Base-by-base conservation (phyloP, 2,329 filamentous ascomycete genomes). In the Penicillium sp. region DNA sequence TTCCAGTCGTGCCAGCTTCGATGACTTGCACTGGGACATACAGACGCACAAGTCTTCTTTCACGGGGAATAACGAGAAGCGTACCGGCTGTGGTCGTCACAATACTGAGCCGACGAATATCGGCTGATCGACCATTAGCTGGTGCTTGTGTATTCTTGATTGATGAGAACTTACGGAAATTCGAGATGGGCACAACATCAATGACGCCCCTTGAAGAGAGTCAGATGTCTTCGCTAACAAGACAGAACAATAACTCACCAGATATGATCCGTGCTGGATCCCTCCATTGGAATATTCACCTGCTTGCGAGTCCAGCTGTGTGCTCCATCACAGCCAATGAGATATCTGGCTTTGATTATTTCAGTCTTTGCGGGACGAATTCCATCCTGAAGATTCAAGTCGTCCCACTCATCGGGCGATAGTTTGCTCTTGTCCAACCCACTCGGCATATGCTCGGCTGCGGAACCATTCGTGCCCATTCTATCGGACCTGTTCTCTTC, bases 271-370 rank as follows among this genome's bases (percentile, higher is more conserved):
- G 63, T 66, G 14, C 68, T 70, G 34, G 79, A 75, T 4, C 77
- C 77, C 31, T 75, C 66, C 31, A 80, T 64, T 20, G 72, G 65
- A 20, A 77, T 72, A 0, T 75, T 74, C 1, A 84, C 62, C 37
- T 76, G 69, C 37, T 71, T 68, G 26, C 81, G 65, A 0, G 76
- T 77, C 77, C 79, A 84, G 39, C 73, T 79, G 51, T 81, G 79
- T 0, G 82, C 81, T 0, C 82, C 82, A 45, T 85, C 82, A 30
- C 76, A 80, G 0, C 81, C 82, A 3, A 86, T 69, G 18, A 85
- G 67, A 44, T 82, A 85, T 53, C 80, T 80, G 4, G 74, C 71
- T 26, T 65, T 71, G 2, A 81, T 62, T 0, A 32, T 59, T 54
- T 50, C 47, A 44, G 51, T 35, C 18, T 61, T 69, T 66, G 25